phyloP scores from a whole-genome alignment of 768 basidiomycete genomes.

The Megacollybia marginata region DNA sequence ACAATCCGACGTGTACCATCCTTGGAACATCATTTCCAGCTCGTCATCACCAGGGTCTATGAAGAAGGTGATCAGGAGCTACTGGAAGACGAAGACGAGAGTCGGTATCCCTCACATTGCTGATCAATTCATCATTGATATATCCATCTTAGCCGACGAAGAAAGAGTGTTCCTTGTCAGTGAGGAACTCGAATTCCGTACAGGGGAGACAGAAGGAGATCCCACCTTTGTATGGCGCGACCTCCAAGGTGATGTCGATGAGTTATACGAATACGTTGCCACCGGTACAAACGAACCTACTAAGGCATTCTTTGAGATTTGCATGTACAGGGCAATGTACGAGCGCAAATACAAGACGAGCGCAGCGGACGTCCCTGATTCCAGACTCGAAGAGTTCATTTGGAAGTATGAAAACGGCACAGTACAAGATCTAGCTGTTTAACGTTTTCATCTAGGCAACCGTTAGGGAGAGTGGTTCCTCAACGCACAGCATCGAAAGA shows the following conservation, averaged over 20 bases:
- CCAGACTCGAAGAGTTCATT: conserved; percentile 72
- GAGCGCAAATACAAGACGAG: conserved; percentile 80
- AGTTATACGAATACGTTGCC: conserved; percentile 90
- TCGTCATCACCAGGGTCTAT: conserved; percentile 94
- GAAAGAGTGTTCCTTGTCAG: conserved; percentile 90
- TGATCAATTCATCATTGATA: not conserved
- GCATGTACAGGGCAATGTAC: conserved; percentile 95
- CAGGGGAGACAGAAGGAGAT: conserved; percentile 66
- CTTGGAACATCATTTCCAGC: conserved; percentile 75
- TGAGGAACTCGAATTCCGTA: conserved; percentile 82
- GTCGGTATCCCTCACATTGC: conserved; percentile 30
- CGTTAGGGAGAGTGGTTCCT: not conserved
- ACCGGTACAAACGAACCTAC: conserved; percentile 74
- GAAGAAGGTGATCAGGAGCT: conserved; percentile 96
- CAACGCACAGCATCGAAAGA: conserved; percentile 1
- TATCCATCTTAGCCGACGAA: conserved; percentile 64
- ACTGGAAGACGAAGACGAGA: conserved; percentile 89
- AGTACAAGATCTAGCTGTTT: not conserved
- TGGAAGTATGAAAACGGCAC: conserved; percentile 50
- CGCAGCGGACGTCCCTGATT: conserved; percentile 61
- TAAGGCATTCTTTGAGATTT: conserved; percentile 83
- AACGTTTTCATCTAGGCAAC: not conserved
- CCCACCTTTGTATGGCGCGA: conserved; percentile 89
- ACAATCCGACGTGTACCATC: conserved; percentile 82
- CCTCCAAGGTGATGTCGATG: conserved; percentile 84